A percentile compares a stretch with the other conserved stretches of the same genome.
These are phyloP conservation scores for Ophiostoma sp. DNA, from an alignment of 2,329 filamentous ascomycete species.

Conservation along the genomic window DNA sequence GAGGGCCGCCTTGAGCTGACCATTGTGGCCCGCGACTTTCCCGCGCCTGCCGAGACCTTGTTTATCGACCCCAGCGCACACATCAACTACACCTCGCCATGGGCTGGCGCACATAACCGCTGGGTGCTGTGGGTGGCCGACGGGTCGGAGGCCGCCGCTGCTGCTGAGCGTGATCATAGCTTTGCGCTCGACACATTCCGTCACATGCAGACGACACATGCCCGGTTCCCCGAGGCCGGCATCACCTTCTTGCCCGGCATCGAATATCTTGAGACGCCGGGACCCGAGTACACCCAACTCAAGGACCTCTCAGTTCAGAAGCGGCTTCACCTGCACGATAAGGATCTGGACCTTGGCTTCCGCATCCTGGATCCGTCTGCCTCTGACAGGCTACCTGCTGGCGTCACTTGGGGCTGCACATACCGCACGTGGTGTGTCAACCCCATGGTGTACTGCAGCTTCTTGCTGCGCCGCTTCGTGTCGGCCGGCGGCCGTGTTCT, in stretches of 20 bases:
- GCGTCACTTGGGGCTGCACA: slow-evolving; percentile 43
- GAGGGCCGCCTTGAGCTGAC: slow-evolving; percentile 37
- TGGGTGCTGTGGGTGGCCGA: slow-evolving; percentile 40
- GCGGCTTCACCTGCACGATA: slow-evolving; percentile 30
- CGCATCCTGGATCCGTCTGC: slow-evolving; percentile 30
- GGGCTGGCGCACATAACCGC: slow-evolving; percentile 53
- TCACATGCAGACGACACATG: slow-evolving; percentile 37
- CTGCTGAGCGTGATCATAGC: slow-evolving; percentile 38
- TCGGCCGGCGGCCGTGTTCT: slow-evolving; percentile 36
- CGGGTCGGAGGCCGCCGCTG: slow-evolving; percentile 27
- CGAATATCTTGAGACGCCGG: slow-evolving; percentile 47
- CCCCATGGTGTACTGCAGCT: slow-evolving; percentile 49
- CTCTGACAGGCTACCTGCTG: slow-evolving; percentile 35
- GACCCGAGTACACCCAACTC: slow-evolving; percentile 35
- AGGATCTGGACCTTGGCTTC: slow-evolving; percentile 37
- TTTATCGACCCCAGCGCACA: slow-evolving; percentile 35
- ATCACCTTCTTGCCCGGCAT: slow-evolving; percentile 46
- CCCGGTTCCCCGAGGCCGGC: slow-evolving; percentile 37
- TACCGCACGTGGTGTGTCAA: slow-evolving; percentile 53
- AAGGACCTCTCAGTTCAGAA: slow-evolving; percentile 31
- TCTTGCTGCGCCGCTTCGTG: slow-evolving; percentile 40
- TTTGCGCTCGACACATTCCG: slow-evolving; percentile 41
- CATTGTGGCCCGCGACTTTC: slow-evolving; percentile 44
- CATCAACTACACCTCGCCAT: slow-evolving; percentile 53
- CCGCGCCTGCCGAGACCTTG: slow-evolving; percentile 41